Conservation (phyloP, 176 grass and related monocot species). For the Cymbopogon citratus region DNA sequence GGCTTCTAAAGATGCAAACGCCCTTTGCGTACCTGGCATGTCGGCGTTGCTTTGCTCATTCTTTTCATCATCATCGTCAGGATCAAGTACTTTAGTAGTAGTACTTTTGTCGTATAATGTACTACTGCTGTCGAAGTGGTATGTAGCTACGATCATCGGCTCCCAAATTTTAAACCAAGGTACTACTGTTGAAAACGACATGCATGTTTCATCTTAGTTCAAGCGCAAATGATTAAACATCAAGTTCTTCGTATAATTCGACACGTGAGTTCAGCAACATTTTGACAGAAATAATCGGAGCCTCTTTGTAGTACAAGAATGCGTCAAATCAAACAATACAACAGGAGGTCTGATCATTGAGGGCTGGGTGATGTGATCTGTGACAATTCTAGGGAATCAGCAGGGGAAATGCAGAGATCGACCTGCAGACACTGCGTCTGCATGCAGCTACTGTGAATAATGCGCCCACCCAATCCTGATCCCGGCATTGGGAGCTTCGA, state of each 20-base stretch:
- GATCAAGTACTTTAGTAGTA: neutral
- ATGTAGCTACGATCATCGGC: neutral
- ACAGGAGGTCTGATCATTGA: neutral
- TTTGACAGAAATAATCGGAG: no score
- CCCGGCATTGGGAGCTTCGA: neutral
- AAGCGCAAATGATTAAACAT: no score
- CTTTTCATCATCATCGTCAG: neutral
- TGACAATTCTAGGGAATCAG: neutral
- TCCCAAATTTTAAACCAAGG: no score
- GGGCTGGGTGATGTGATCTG: slow-evolving; percentile 1
- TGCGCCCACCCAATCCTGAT: neutral
- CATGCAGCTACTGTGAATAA: neutral
- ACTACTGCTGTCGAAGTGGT: neutral
- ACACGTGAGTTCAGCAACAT: no score
- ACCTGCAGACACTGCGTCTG: neutral
- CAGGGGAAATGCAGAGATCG: no score
- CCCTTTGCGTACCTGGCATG: slow-evolving; percentile 35
- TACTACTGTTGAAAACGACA: no score
- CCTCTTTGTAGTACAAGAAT: no score
- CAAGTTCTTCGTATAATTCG: no score
- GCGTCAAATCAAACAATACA: neutral
- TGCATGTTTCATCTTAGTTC: no score
- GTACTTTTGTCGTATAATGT: neutral
- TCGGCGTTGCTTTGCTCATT: neutral
- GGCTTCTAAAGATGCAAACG: slow-evolving; percentile 21